A percentile compares a stretch with the other conserved stretches of the same genome.
Conservation (phyloP, 2,329 filamentous ascomycete genomes). For the Allantophomopsis cytisporea region DNA sequence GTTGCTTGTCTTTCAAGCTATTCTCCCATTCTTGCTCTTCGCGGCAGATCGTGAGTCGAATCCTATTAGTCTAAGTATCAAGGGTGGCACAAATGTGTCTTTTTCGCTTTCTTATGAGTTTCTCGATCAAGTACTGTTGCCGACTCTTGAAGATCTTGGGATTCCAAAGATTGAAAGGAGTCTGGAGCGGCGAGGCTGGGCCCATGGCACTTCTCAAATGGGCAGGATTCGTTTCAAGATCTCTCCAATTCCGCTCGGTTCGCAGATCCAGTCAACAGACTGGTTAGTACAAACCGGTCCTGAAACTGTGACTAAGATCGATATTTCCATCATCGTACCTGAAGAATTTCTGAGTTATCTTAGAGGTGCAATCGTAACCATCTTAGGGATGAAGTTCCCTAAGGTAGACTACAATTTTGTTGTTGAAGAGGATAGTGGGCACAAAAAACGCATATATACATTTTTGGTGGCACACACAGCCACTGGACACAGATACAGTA, state of each 20-base stretch:
- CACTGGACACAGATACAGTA: conserved; percentile 30
- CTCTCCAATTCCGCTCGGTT: conserved; percentile 22
- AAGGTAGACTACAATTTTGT: conserved; percentile 28
- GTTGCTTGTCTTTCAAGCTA: conserved; percentile 43
- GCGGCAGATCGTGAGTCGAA: conserved; percentile 28
- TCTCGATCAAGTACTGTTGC: conserved; percentile 45
- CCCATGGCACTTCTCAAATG: conserved; percentile 9
- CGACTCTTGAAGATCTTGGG: conserved; percentile 36
- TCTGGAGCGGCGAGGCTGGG: conserved; percentile 35
- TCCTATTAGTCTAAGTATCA: conserved; percentile 34
- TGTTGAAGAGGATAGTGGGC: conserved; percentile 34
- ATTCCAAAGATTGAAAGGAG: conserved; percentile 28
- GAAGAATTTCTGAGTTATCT: conserved; percentile 26
- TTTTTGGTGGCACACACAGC: conserved; percentile 40
- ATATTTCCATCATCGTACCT: conserved; percentile 37
- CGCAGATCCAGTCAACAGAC: conserved; percentile 20
- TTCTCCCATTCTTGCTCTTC: conserved; percentile 45
- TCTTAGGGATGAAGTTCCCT: conserved; percentile 28
- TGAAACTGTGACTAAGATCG: conserved; percentile 27
- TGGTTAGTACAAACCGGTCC: conserved; percentile 10
- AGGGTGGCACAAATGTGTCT: conserved; percentile 44
- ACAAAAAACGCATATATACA: conserved; percentile 37
- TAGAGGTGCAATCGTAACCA: conserved; percentile 22
- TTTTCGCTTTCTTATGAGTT: conserved; percentile 48
- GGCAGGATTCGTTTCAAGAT: conserved; percentile 29